These are phyloP conservation scores for Aspergillus eucalypticola DNA, from an alignment of 2,329 filamentous ascomycete species.

Conservation along the genomic window DNA sequence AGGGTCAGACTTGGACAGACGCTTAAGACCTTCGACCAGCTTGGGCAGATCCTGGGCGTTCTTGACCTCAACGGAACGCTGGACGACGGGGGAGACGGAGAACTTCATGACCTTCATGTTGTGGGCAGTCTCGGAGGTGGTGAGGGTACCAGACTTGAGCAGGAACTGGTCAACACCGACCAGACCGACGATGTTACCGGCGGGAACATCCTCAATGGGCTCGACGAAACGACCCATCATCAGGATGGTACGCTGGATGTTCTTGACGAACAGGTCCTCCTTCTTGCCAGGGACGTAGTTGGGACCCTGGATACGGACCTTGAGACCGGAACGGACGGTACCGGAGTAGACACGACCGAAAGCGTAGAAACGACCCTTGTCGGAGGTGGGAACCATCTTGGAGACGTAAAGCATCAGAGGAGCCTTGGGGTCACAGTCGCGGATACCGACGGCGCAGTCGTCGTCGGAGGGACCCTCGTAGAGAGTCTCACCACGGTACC, in stretches of 20 bases:
- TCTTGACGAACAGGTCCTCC: slow-evolving; percentile 99
- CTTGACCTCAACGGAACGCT: slow-evolving; percentile 98
- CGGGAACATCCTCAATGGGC: slow-evolving; percentile 97
- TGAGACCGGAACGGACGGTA: slow-evolving; percentile 95
- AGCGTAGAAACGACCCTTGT: slow-evolving; percentile 99
- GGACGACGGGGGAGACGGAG: slow-evolving; percentile 98
- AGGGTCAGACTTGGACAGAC: slow-evolving; percentile 99
- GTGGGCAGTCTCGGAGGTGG: slow-evolving; percentile 95
- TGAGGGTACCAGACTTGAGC: slow-evolving; percentile 99
- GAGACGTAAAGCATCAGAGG: slow-evolving; percentile 99
- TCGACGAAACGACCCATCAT: slow-evolving; percentile 99
- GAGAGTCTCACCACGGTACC: slow-evolving; percentile 96
- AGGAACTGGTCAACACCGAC: slow-evolving; percentile 99
- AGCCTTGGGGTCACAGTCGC: slow-evolving; percentile 96
- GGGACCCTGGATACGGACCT: slow-evolving; percentile 99
- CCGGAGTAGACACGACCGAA: slow-evolving; percentile 99
- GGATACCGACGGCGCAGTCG: slow-evolving; percentile 91
- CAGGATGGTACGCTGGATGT: slow-evolving; percentile 98
- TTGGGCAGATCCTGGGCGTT: slow-evolving; percentile 99
- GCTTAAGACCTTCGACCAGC: slow-evolving; percentile 99
- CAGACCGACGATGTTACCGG: slow-evolving; percentile 99
- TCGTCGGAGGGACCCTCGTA: slow-evolving; percentile 98
- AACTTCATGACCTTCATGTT: slow-evolving; percentile 99
- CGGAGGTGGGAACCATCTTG: slow-evolving; percentile 99
- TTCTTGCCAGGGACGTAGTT: slow-evolving; percentile 99